These are phyloP conservation scores for Danielozyma ontarioensis DNA, from an alignment of 805 yeast genomes.

Conservation along the genomic window DNA sequence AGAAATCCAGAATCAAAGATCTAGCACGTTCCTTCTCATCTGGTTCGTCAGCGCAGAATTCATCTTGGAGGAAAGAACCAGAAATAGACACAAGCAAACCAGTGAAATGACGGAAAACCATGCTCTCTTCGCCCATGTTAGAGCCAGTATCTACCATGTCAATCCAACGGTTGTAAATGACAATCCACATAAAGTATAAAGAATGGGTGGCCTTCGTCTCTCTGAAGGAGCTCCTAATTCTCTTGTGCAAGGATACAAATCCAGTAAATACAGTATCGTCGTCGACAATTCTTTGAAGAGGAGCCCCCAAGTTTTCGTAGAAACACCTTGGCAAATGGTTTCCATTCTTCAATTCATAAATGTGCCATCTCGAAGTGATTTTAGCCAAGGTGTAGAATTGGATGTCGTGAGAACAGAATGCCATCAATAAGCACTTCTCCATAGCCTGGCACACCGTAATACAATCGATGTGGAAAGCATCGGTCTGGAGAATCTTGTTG, in stretches of 20 bases:
- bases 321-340: slow-evolving; percentile 6
- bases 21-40: slow-evolving; percentile 23
- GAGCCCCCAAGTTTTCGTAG: slow-evolving; percentile 18
- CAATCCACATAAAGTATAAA: slow-evolving; percentile 33
- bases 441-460: slow-evolving; percentile 29
- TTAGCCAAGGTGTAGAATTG: slow-evolving; percentile 47
- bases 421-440: slow-evolving; percentile 48
- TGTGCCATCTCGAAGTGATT: slow-evolving; percentile 29
- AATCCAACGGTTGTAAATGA: slow-evolving; percentile 50
- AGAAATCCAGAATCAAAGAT: slow-evolving; percentile 40
- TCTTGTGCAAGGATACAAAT: slow-evolving; percentile 67
- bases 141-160: slow-evolving; percentile 19
- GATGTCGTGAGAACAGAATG: slow-evolving; percentile 46
- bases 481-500: slow-evolving; percentile 8
- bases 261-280: slow-evolving; percentile 63
- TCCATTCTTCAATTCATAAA: slow-evolving; percentile 9
- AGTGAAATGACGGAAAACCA: slow-evolving; percentile 59
- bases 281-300: slow-evolving; percentile 25
- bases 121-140: slow-evolving; percentile 32
- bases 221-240: slow-evolving; percentile 39
- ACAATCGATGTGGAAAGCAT: slow-evolving; percentile 10
- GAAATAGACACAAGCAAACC: slow-evolving; percentile 70
- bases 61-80: slow-evolving; percentile 49
- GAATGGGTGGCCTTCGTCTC: slow-evolving; percentile 34
- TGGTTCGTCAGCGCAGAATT: slow-evolving; percentile 17